These are phyloP conservation scores for Aureobasidium vineae DNA, from an alignment of 2,329 filamentous ascomycete species.

Conservation along the genomic window DNA sequence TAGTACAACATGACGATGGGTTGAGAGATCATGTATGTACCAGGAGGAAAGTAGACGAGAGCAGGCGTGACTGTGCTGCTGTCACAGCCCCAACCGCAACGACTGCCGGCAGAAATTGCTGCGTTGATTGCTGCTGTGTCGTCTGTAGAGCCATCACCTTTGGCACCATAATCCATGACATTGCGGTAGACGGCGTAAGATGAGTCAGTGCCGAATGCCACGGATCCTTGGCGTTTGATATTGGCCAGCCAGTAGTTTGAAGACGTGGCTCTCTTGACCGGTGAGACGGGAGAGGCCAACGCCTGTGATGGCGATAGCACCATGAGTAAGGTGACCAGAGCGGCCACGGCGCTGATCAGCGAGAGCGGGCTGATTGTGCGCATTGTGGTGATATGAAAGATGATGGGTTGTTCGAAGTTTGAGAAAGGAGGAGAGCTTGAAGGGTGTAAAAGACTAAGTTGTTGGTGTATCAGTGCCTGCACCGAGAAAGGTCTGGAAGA, in stretches of 20 bases:
- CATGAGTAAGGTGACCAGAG: constrained; percentile 21
- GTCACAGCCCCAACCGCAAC: constrained; percentile 79
- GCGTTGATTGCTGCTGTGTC: constrained; percentile 86
- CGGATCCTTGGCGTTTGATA: constrained; percentile 66
- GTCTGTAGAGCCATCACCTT: constrained; percentile 67
- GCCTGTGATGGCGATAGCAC: constrained; percentile 17
- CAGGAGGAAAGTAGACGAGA: constrained; percentile 86
- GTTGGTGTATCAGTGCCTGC: constrained; percentile 24
- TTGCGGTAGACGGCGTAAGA: constrained; percentile 62
- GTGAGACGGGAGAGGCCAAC: constrained; percentile 17
- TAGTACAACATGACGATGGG: constrained; percentile 88
- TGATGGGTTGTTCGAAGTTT: constrained; percentile 15
- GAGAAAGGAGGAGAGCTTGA: constrained; percentile 27
- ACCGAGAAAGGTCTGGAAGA: constrained; percentile 15
- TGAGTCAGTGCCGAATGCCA: constrained; percentile 59
- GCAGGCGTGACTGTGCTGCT: constrained; percentile 81
- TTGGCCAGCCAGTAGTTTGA: constrained; percentile 66
- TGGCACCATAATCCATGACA: constrained; percentile 46
- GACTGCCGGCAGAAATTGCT: constrained; percentile 72
- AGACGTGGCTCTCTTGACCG: constrained; percentile 39
- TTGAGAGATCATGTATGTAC: constrained; percentile 76
- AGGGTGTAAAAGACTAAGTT: constrained; percentile 26
- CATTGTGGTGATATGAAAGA: constrained; percentile 18
- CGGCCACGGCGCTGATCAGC: constrained; percentile 20
- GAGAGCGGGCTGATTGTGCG: constrained; percentile 23